Base-by-base conservation (phyloP, 2,329 filamentous ascomycete species). In the Parastagonospora avenae region DNA sequence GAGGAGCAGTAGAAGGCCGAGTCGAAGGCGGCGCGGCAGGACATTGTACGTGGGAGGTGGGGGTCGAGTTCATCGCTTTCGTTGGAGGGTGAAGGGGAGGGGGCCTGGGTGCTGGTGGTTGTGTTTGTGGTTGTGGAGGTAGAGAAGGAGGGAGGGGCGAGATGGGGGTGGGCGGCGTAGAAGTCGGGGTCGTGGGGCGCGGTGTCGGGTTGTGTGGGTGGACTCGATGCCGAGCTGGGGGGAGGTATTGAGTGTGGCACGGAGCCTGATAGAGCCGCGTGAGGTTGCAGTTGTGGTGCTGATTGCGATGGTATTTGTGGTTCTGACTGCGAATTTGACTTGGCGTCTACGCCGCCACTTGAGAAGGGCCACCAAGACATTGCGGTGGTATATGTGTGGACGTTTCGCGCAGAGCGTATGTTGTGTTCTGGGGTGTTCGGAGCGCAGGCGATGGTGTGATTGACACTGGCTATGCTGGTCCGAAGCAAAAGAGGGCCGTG, bases 1-100 rank as follows among this genome's bases (percentile, higher is more conserved):
- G 89, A 91, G 71, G 94, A 90, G 82, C 94, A 99, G 80, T 93
- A 91, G 83, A 93, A 97, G 52, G 93, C 92, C 57, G 86, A 83
- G 78, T 99, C 94, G 77, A 99, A 97, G 63, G 92, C 89, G 54
- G 88, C 82, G 44, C 90, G 88, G 80, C 94, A 97, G 67, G 89
- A 92, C 88, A 97, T 94, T 45, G 82, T 85, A 36, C 86, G 86
- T 0, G 91, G 91, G 55, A 94, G 89, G 46, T 57, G 64, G 50
- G 65, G 57, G 50, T 66, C 56, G 51, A 58, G 45, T n/a, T 57
- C 48, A 14, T 57, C 45, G 46, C 52, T 51, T 48, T 54, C 42
- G 46, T 48, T 7, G 27, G 51, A 14, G 5, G 49, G 19, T 5
- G 49, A 16, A 48, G 56, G 32, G 38, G 52, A 15, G 14, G 55